These are phyloP conservation scores for Melanomma pulvis-pyrius DNA, from an alignment of 495 filamentous ascomycete species.

Conservation along the genomic window DNA sequence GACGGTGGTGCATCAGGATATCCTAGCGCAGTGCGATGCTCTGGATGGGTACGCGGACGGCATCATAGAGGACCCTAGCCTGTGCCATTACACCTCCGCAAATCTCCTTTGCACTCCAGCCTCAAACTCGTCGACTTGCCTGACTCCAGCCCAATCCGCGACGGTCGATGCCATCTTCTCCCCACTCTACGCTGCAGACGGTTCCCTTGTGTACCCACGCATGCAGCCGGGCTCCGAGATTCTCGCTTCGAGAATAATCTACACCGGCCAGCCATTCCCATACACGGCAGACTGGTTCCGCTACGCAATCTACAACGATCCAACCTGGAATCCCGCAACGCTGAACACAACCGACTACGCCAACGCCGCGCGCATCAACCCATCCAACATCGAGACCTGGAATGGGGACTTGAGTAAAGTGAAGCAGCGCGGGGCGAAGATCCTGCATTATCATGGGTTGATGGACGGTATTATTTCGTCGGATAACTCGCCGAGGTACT, in stretches of 20 bases:
- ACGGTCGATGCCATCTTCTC: conserved; percentile 26
- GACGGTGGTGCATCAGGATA: conserved; percentile 36
- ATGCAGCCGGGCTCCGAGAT: conserved; percentile 41
- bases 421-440: conserved; percentile 38
- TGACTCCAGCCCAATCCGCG: conserved; percentile 28
- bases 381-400: conserved; percentile 56
- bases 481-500: conserved; percentile 39
- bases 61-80: conserved; percentile 38
- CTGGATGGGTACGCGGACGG: conserved; percentile 29
- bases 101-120: conserved; percentile 29
- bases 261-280: conserved; percentile 8
- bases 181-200: conserved; percentile 19
- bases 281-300: conserved; percentile 43
- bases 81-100: conserved; percentile 36
- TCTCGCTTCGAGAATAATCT: conserved; percentile 4
- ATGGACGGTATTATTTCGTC: conserved; percentile 39
- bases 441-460: conserved; percentile 43
- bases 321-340: conserved; percentile 52
- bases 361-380: conserved; percentile 38
- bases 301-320: conserved; percentile 59
- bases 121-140: conserved; percentile 34
- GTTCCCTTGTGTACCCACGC: conserved; percentile 43
- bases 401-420: conserved; percentile 44
- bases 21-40: conserved; percentile 26
- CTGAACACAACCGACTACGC: conserved; percentile 50